A percentile compares a stretch with the other conserved stretches of the same genome.
These are phyloP conservation scores for Puccinia polysora DNA, from an alignment of 1,284 basidiomycete species.

Conservation along the genomic window DNA sequence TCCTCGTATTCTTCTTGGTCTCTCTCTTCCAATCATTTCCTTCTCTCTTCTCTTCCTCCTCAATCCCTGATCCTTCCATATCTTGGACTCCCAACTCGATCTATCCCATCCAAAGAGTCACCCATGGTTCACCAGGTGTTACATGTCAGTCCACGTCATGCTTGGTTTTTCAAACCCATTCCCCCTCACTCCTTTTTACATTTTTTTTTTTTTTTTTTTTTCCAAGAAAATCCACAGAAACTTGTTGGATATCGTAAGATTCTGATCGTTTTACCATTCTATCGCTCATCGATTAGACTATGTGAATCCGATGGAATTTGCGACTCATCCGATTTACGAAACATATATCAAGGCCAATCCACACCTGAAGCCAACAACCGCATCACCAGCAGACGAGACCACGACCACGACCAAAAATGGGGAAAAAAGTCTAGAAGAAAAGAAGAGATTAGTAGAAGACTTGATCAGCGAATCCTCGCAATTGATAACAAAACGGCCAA, in stretches of 20 bases:
- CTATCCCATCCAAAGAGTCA: slow-evolving; percentile 50
- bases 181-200: neutral
- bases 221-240: too few species aligned
- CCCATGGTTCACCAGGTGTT: slow-evolving; percentile 7
- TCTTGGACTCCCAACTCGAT: slow-evolving; percentile 60
- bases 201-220: neutral
- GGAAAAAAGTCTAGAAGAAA: neutral
- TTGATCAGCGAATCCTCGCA: slow-evolving; percentile 14
- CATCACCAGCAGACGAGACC: slow-evolving; percentile 34
- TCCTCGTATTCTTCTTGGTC: slow-evolving; percentile 75
- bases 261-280: slow-evolving; percentile 60
- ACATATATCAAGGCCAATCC: slow-evolving; percentile 47
- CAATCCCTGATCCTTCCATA: slow-evolving; percentile 73
- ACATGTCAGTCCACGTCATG: slow-evolving; percentile 23
- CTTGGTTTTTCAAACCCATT: neutral
- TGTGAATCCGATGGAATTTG: slow-evolving; percentile 71
- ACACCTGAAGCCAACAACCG: slow-evolving; percentile 44
- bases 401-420: neutral
- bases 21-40: slow-evolving; percentile 81
- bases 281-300: slow-evolving; percentile 63
- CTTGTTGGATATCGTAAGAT: too few species aligned
- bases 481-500: neutral
- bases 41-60: slow-evolving; percentile 62
- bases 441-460: slow-evolving; percentile 3
- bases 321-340: slow-evolving; percentile 62